These are phyloP conservation scores for Amauroascus niger DNA, from an alignment of 2,329 filamentous ascomycete species.

Conservation along the genomic window DNA sequence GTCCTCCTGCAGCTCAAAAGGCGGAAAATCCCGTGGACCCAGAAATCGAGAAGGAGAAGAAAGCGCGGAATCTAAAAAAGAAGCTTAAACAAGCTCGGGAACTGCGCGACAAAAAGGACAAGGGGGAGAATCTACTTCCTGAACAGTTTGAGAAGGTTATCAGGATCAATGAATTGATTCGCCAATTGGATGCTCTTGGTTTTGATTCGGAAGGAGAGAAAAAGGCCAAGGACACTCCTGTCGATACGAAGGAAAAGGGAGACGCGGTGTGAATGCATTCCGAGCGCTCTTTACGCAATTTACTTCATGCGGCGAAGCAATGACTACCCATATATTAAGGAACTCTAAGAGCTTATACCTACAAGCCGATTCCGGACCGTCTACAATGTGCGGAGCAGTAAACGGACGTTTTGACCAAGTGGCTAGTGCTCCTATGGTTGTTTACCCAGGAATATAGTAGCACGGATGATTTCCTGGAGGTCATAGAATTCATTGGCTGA, in stretches of 20 bases:
- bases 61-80: constrained; percentile 82
- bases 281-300: neutral
- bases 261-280: constrained; percentile 3
- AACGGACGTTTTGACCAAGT: neutral
- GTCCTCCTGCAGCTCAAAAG: constrained; percentile 18
- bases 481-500: neutral
- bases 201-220: constrained; percentile 70
- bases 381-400: too few species aligned
- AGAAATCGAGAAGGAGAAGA: constrained; percentile 79
- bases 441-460: neutral
- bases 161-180: constrained; percentile 86
- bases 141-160: constrained; percentile 98
- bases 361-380: too few species aligned
- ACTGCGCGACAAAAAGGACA: constrained; percentile 80
- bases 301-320: neutral
- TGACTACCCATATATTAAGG: neutral
- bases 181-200: constrained; percentile 75
- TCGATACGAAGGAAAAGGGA: neutral
- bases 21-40: constrained; percentile 42
- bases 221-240: constrained; percentile 26
- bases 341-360: too few species aligned
- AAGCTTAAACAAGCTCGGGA: constrained; percentile 91
- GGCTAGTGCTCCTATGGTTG: too few species aligned
- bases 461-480: neutral
- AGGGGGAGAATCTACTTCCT: constrained; percentile 69